Evolutionary conservation across 768 basidiomycete species (phyloP).

Genomic region (Neoboletus brunneissimus): DNA sequence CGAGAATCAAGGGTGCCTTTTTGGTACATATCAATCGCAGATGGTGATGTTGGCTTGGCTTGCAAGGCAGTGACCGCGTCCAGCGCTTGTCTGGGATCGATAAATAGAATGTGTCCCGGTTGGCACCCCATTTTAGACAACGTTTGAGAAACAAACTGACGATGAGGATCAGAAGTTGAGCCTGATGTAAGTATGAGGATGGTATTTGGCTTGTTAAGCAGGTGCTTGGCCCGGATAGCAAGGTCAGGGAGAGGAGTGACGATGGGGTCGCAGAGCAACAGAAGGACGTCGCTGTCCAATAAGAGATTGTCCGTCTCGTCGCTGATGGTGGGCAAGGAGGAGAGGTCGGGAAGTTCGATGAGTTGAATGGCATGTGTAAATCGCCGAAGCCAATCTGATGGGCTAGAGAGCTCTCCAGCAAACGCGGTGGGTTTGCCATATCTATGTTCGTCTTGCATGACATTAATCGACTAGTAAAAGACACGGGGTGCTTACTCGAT

Average conservation of each 20-base stretch:
- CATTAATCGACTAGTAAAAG: neutral
- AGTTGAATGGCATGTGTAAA: slow-evolving; percentile 52
- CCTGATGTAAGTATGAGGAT: slow-evolving; percentile 44
- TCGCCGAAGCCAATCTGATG: slow-evolving; percentile 55
- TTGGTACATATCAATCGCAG: slow-evolving; percentile 63
- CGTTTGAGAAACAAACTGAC: slow-evolving; percentile 19
- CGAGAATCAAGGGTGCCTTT: slow-evolving; percentile 57
- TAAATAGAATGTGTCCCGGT: slow-evolving; percentile 39
- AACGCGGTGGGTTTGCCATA: slow-evolving; percentile 23
- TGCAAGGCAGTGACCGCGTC: slow-evolving; percentile 50
- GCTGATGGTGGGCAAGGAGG: slow-evolving; percentile 13
- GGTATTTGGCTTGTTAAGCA: slow-evolving; percentile 39
- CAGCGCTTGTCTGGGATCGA: slow-evolving; percentile 60
- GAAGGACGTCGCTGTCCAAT: slow-evolving; percentile 54
- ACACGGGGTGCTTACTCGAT: slow-evolving; percentile 24
- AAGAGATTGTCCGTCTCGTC: slow-evolving; percentile 19
- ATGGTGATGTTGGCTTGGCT: slow-evolving; percentile 42
- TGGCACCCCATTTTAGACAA: slow-evolving; percentile 23
- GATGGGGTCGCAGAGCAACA: slow-evolving; percentile 62
- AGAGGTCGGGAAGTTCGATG: slow-evolving; percentile 35
- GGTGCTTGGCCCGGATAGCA: slow-evolving; percentile 15
- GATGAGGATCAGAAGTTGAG: slow-evolving; percentile 14
- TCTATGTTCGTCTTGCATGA: slow-evolving; percentile 9
- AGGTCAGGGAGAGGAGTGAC: slow-evolving; percentile 47
- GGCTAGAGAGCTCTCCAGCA: slow-evolving; percentile 35